Evolutionary conservation across 2,329 filamentous ascomycete genomes (phyloP).

Genomic region (Aspergillus proliferans): DNA sequence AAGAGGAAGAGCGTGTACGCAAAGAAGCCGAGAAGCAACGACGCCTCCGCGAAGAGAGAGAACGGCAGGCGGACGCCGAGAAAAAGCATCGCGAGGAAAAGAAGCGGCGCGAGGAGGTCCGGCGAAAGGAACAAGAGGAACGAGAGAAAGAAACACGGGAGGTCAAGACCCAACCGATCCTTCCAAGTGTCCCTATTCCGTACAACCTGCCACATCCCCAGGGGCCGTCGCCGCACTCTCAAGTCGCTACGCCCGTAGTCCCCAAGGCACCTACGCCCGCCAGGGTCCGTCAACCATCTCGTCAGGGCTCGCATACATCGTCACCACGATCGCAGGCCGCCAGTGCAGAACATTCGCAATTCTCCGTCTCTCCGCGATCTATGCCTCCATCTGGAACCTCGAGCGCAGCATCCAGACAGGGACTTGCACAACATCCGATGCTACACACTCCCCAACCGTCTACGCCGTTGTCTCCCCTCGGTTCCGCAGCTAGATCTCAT

Average conservation of each 20-base stretch:
- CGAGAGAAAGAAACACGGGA: constrained; percentile 50
- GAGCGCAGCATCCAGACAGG: constrained; percentile 58
- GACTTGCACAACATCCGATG: constrained; percentile 44
- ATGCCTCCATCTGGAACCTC: constrained; percentile 59
- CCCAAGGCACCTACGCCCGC: constrained; percentile 77
- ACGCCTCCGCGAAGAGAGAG: constrained; percentile 74
- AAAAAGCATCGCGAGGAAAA: constrained; percentile 80
- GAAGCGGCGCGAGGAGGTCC: constrained; percentile 63
- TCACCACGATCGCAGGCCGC: constrained; percentile 53
- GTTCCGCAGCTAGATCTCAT: constrained; percentile 53
- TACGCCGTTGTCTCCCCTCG: constrained; percentile 60
- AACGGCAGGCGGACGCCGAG: constrained; percentile 77
- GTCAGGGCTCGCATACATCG: constrained; percentile 65
- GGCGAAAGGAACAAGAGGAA: constrained; percentile 69
- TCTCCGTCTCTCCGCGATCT: constrained; percentile 54
- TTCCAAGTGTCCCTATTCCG: constrained; percentile 50
- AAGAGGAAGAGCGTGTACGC: constrained; percentile 76
- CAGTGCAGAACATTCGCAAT: constrained; percentile 55
- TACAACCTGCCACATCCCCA: constrained; percentile 50
- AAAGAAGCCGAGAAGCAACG: constrained; percentile 82
- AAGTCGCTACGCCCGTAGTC: constrained; percentile 71
- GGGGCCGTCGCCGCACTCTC: constrained; percentile 66
- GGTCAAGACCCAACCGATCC: constrained; percentile 51
- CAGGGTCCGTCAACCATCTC: constrained; percentile 68
- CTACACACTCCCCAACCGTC: constrained; percentile 54